These are phyloP conservation scores for Aschersonia sp. DNA, from an alignment of 2,329 filamentous ascomycete genomes.

Conservation along the genomic window DNA sequence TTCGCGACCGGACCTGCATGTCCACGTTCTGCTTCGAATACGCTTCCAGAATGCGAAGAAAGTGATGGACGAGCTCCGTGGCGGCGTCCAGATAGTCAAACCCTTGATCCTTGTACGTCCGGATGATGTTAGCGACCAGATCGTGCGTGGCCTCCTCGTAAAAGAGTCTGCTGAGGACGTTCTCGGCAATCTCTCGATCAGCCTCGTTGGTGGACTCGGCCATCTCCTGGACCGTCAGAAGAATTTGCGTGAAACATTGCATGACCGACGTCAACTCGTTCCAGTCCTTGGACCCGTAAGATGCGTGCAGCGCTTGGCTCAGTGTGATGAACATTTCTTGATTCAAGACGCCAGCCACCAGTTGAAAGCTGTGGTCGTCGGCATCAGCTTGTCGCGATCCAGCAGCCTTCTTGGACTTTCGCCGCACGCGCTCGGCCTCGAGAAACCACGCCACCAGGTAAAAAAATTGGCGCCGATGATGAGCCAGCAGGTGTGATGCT, in stretches of 20 bases:
- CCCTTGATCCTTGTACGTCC: constrained; percentile 84
- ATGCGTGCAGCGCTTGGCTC: constrained; percentile 67
- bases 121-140: constrained; percentile 62
- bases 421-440: constrained; percentile 64
- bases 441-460: constrained; percentile 91
- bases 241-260: constrained; percentile 88
- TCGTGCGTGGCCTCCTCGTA: constrained; percentile 96
- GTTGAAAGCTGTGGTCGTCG: constrained; percentile 62
- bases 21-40: constrained; percentile 94
- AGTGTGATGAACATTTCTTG: constrained; percentile 90
- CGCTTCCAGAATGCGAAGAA: constrained; percentile 77
- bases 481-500: constrained; percentile 62
- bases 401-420: constrained; percentile 40
- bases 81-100: constrained; percentile 87
- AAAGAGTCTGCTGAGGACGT: constrained; percentile 93
- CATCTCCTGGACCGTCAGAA: constrained; percentile 90
- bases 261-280: constrained; percentile 75
- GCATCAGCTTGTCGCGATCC: constrained; percentile 27
- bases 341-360: constrained; percentile 80
- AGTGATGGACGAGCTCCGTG: constrained; percentile 84
- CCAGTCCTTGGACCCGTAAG: constrained; percentile 76
- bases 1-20: constrained; percentile 77
- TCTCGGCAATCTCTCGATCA: constrained; percentile 96
- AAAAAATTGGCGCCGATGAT: constrained; percentile 77
- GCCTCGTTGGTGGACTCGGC: constrained; percentile 69